Evolutionary conservation across 352 stramenopile species (phyloP).

Genomic region (Blastocystis sp.): DNA sequence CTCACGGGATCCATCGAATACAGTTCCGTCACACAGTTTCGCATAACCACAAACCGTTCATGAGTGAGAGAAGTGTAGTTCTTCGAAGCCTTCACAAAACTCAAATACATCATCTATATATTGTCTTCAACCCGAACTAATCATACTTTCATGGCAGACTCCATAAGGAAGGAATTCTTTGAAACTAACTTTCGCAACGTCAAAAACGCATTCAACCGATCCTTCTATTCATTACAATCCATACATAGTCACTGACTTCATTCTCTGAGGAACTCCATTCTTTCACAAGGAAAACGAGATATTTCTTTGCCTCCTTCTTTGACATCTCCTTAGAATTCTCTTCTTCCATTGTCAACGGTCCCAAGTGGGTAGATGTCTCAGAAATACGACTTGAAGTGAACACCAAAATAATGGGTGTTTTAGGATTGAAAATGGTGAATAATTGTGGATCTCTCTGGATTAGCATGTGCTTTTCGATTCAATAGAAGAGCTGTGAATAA

Average conservation of each 20-base stretch:
- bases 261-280: conserved; percentile 39
- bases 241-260: neutral
- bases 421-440: too few species aligned
- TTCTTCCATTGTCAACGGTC: conserved; percentile 1
- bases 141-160: conserved; percentile 9
- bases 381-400: neutral
- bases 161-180: conserved; percentile 43
- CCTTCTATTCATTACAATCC: neutral
- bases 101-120: conserved; percentile 50
- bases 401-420: neutral
- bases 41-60: conserved; percentile 79
- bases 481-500: neutral
- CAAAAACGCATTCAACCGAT: conserved; percentile 39
- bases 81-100: conserved; percentile 40
- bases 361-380: neutral
- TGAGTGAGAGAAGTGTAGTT: conserved; percentile 39
- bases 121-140: neutral
- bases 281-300: conserved; percentile 50
- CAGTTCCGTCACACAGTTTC: conserved; percentile 94
- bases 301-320: conserved; percentile 59
- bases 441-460: too few species aligned
- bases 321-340: neutral
- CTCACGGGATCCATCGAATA: conserved; percentile 87
- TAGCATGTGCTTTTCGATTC: neutral
- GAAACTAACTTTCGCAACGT: conserved; percentile 39